phyloP scores from a whole-genome alignment of 1,139 yeast genomes.

The Yamadazyma friedrichii region DNA sequence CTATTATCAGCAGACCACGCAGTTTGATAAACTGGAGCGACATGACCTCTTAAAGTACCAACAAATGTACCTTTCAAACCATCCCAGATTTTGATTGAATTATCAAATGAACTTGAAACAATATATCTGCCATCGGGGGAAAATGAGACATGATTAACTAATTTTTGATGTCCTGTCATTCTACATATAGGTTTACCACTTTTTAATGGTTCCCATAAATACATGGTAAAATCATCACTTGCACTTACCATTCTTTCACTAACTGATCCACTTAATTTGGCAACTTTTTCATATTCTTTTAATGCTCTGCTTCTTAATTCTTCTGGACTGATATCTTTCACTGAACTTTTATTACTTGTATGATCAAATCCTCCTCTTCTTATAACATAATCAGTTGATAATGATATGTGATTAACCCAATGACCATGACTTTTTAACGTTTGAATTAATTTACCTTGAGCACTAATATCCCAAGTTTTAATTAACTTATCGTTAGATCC shows the following conservation, averaged over 20 bases:
- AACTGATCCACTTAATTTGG: conserved; percentile 63
- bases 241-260: conserved; percentile 91
- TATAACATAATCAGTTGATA: conserved; percentile 86
- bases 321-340: conserved; percentile 22
- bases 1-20: conserved; percentile 98
- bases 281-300: conserved; percentile 71
- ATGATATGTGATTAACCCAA: conserved; percentile 93
- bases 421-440: conserved; percentile 89
- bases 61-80: conserved; percentile 89
- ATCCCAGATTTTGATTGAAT: conserved; percentile 93
- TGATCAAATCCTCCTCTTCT: conserved; percentile 57
- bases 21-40: conserved; percentile 97
- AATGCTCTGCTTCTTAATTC: conserved; percentile 37
- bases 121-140: conserved; percentile 93
- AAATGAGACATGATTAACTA: conserved; percentile 92
- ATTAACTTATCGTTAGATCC: conserved; percentile 96
- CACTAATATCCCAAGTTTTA: conserved; percentile 82
- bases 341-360: conserved; percentile 21
- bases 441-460: conserved; percentile 75
- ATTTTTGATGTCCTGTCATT: conserved; percentile 96
- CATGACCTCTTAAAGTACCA: conserved; percentile 93
- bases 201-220: conserved; percentile 89
- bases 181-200: conserved; percentile 81
- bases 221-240: conserved; percentile 97
- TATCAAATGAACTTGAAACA: conserved; percentile 93